Percentiles rank a stretch among this genome's conserved stretches.
Evolutionary conservation across 306 rosid species (phyloP).

Genomic region (Dalbergia cultrata): DNA sequence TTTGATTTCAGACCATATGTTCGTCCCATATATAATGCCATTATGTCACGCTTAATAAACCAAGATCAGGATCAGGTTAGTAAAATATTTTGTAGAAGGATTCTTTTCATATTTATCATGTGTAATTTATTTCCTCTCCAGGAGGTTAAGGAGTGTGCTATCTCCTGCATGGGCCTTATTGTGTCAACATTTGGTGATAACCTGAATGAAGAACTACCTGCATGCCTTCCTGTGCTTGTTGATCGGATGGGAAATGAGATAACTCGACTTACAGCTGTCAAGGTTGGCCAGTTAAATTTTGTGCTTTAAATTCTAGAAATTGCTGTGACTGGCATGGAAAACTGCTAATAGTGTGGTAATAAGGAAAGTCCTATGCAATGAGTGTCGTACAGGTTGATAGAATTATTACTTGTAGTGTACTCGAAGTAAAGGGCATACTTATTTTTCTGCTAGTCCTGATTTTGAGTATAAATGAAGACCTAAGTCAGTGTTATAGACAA

Average conservation of each 20-base stretch:
- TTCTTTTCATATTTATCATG: conserved; percentile 26
- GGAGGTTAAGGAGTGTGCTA: conserved; percentile 99
- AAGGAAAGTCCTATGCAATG: background rate
- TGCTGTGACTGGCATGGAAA: conserved; percentile 6
- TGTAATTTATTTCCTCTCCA: conserved; percentile 52
- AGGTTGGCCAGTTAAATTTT: conserved; percentile 64
- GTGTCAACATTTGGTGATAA: conserved; percentile 98
- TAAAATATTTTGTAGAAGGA: conserved; percentile 34
- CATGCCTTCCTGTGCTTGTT: conserved; percentile 98
- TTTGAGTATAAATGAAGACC: background rate
- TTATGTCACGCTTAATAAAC: conserved; percentile 97
- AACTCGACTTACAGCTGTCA: conserved; percentile 97
- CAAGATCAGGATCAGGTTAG: conserved; percentile 99
- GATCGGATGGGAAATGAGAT: conserved; percentile 99
- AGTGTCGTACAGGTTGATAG: background rate
- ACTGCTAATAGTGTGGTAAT: background rate
- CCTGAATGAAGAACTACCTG: conserved; percentile 76
- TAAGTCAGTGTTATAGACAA: background rate
- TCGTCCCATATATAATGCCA: conserved; percentile 87
- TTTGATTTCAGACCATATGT: conserved; percentile 92
- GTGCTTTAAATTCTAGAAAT: conserved; percentile 28
- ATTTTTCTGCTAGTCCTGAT: conserved; percentile 3
- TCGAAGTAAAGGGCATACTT: background rate
- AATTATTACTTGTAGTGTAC: conserved; percentile 10
- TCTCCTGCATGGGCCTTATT: conserved; percentile 97